Base-by-base conservation (phyloP, 2,329 filamentous ascomycete genomes). In the Blastomyces parvus region DNA sequence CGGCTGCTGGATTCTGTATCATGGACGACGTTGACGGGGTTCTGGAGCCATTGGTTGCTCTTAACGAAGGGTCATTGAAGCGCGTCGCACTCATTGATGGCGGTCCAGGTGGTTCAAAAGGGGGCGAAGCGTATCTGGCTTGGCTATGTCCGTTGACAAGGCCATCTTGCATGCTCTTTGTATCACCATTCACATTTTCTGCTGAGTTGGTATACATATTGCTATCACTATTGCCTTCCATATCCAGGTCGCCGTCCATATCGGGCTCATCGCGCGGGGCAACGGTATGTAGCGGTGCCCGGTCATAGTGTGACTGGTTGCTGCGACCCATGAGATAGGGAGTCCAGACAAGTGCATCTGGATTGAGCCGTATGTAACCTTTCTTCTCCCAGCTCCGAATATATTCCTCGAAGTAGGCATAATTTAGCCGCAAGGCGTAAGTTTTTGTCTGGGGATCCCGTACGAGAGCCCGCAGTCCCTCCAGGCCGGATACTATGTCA, bases 281-380 rank as follows among this genome's bases (percentile, higher is more conserved):
- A 62, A 97, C 90, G 1, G 93, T 89, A 67, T 90, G 92, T 63
- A 97, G 79, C 6, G 90, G 90, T 6, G 87, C 89, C 59, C 91
- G 84, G 71, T 96, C 91, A 69, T 94, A 93, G 70, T 90, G 89
- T 3, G 88, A 88, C 44, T 88, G 85, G 68, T 89, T 92, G 74
- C 85, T 88, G 56, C 91, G 86, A 33, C 94, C 93, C 91, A 97
- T 97, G 52, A 97, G 87, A 73, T 96, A 99, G 0, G 94, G 94
- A 17, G 92, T 97, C 94, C 94, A 99, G 13, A 92, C 88, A 33
- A 99, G 82, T 22, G 86, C 86, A 55, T 88, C 86, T 0, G 89
- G 85, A 67, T 94, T 89, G 44, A 99, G 84, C 69, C 86, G 88
- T 27, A 96, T 89, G 68, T 96, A 95, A 11, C 88, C 87, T 72